Base-by-base conservation (phyloP, 2,329 filamentous ascomycete genomes). In the Cercospora sp. region DNA sequence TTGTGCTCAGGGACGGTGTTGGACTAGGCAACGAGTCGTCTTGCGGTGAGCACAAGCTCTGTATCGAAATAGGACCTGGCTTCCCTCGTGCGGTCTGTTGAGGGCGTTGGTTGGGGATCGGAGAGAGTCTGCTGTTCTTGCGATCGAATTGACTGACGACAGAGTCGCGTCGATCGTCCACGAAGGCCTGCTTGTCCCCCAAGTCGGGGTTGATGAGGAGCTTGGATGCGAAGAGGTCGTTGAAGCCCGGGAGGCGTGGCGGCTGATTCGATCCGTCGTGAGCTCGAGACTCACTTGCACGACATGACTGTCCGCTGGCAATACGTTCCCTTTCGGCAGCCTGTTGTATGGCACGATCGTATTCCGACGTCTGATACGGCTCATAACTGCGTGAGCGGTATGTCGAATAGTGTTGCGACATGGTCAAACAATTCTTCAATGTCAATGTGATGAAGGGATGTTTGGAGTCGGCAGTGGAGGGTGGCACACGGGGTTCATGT, bases 141-240 rank as follows among this genome's bases (percentile, higher is more conserved):
- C 45, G 45, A 51, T 64, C 62, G 48, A 58, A 64, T 31, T 64
- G 51, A 23, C 48, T 33, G 30, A 51, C 62, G 6, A 64, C 48
- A 8, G 62, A 64, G 13, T 64, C 62, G 20, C 57, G 63, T 20
- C 63, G 63, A 23, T 31, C 23, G 36, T 53, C 58, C 7, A 40
- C 40, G 20, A 60, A 65, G 6, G 36, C 28, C 10, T 57, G 36
- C 20, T 33, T 53, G 9, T 60, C 42, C 13, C 58, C 59, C 18
- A 31, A n/a, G 45, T 33, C 26, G 8, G 66, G 66, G 31, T 64
- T 64, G 55, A 68, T 68, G 40, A 68, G 36, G 18, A 65, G 66
- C 42, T 68, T 64, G 20, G 63, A 65, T 23, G 66, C 66, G 51
- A 68, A 68, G 36, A 68, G 63, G 30, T 68, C 66, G 20, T 68